A percentile compares a stretch with the other conserved stretches of the same genome.
phyloP scores from a whole-genome alignment of 352 stramenopile genomes.

The Phytophthora uliginosa region DNA sequence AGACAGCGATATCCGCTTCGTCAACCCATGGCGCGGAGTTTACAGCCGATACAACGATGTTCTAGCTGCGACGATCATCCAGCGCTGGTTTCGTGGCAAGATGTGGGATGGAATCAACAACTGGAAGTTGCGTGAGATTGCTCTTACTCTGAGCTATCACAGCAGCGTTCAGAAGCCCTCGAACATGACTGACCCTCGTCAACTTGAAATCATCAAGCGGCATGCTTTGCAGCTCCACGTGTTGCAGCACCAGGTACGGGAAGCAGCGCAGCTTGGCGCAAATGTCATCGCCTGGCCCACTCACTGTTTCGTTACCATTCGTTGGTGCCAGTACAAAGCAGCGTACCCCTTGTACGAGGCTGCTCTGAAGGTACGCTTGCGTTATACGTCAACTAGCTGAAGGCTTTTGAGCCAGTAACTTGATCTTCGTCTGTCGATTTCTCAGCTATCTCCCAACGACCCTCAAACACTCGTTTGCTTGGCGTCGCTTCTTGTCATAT shows the following conservation, averaged over 20 bases:
- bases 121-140: slow-evolving; percentile 53
- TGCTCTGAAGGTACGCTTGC: slow-evolving; percentile 50
- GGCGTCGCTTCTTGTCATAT: slow-evolving; percentile 60
- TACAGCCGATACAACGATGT: slow-evolving; percentile 53
- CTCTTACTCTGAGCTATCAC: slow-evolving; percentile 54
- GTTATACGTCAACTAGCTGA: background rate
- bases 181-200: slow-evolving; percentile 16
- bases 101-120: slow-evolving; percentile 64
- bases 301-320: background rate
- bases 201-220: slow-evolving; percentile 49
- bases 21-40: slow-evolving; percentile 55
- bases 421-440: background rate
- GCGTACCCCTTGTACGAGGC: slow-evolving; percentile 62
- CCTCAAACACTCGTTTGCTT: slow-evolving; percentile 54
- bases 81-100: slow-evolving; percentile 62
- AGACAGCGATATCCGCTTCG: slow-evolving; percentile 27
- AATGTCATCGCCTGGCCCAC: background rate
- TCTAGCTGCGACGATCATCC: slow-evolving; percentile 46
- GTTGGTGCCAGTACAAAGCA: slow-evolving; percentile 54
- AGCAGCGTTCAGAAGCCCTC: slow-evolving; percentile 19
- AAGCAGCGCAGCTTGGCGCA: background rate
- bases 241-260: slow-evolving; percentile 60
- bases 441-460: slow-evolving; percentile 48
- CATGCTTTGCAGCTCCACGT: slow-evolving; percentile 58
- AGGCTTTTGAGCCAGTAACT: background rate